A percentile compares a stretch with the other conserved stretches of the same genome.
Conservation (phyloP, 805 yeast species). For the Trichomonascus vanleenenianus region DNA sequence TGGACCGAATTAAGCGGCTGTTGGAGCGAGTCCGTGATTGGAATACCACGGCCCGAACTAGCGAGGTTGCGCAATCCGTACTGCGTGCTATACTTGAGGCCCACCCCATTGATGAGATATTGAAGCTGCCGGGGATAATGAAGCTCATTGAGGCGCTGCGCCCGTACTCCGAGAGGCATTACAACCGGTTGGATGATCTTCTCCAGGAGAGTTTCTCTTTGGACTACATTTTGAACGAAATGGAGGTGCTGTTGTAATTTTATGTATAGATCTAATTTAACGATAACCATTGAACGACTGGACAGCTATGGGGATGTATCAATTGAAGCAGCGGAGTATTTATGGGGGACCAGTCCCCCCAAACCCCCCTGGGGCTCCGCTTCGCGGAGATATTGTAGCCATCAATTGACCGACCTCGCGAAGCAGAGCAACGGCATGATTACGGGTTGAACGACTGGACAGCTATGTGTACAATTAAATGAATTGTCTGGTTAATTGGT, state of each 20-base stretch:
- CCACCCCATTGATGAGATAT: constrained; percentile 47
- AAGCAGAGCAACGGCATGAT: too few relatives aligned
- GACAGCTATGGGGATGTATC: too few relatives aligned
- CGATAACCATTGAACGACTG: too few relatives aligned
- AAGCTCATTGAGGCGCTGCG: constrained; percentile 63
- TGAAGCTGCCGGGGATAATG: constrained; percentile 61
- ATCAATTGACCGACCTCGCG: too few relatives aligned
- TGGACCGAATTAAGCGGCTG: constrained; percentile 51
- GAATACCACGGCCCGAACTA: constrained; percentile 84
- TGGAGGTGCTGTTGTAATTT: constrained; percentile 16
- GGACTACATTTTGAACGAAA: constrained; percentile 77
- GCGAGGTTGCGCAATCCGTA: constrained; percentile 71
- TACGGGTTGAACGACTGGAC: too few relatives aligned
- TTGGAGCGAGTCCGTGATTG: constrained; percentile 83
- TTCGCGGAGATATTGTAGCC: too few relatives aligned
- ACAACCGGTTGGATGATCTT: constrained; percentile 63
- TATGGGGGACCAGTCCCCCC: too few relatives aligned
- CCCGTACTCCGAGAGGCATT: constrained; percentile 88
- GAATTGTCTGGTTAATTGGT: too few relatives aligned
- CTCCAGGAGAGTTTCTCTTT: constrained; percentile 78
- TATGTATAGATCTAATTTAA: too few relatives aligned
- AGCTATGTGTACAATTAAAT: too few relatives aligned
- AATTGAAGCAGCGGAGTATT: too few relatives aligned
- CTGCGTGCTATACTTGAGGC: constrained; percentile 55
- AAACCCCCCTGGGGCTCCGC: too few relatives aligned